A percentile compares a stretch with the other conserved stretches of the same genome.
Conservation (phyloP, 2,329 filamentous ascomycete genomes). For the Fusarium protoensiforme region DNA sequence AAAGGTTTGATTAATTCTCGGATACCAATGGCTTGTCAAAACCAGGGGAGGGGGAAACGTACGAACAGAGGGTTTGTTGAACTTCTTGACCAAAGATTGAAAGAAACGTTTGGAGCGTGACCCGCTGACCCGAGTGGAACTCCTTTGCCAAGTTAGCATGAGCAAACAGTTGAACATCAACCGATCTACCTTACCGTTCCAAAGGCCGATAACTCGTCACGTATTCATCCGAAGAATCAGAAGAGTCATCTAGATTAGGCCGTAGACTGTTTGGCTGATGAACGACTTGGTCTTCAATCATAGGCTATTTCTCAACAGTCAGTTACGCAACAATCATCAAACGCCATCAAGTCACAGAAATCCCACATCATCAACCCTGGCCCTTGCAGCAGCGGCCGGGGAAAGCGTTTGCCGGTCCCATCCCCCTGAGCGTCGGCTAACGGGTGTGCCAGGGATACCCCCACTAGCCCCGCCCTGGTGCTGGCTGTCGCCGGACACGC, state of each 20-base stretch:
- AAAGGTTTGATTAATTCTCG: conserved; percentile 8
- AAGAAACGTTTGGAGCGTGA: conserved; percentile 39
- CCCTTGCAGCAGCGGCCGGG: conserved; percentile 32
- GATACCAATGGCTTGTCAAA: not conserved
- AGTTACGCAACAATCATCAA: conserved; percentile 8
- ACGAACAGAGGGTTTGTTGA: conserved; percentile 37
- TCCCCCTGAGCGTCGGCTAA: conserved; percentile 35
- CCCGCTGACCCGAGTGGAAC: conserved; percentile 3
- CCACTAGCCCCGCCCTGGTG: conserved; percentile 16
- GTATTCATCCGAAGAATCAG: conserved; percentile 37
- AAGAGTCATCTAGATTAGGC: conserved; percentile 29
- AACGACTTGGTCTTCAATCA: conserved; percentile 13
- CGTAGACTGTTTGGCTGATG: conserved; percentile 13
- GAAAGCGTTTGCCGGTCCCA: conserved; percentile 39
- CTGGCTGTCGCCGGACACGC: conserved; percentile 33
- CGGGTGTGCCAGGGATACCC: conserved; percentile 35
- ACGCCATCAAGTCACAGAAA: not conserved
- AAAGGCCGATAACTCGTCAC: conserved; percentile 24
- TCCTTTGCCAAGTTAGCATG: conserved; percentile 22
- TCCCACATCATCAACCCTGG: conserved; percentile 27
- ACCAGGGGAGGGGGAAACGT: conserved; percentile 8
- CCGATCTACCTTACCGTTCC: conserved; percentile 24
- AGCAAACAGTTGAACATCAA: conserved; percentile 1
- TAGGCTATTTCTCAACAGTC: conserved; percentile 13
- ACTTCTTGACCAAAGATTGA: conserved; percentile 33